phyloP scores from a whole-genome alignment of 1,284 basidiomycete species.

The Austroboletus niveus region DNA sequence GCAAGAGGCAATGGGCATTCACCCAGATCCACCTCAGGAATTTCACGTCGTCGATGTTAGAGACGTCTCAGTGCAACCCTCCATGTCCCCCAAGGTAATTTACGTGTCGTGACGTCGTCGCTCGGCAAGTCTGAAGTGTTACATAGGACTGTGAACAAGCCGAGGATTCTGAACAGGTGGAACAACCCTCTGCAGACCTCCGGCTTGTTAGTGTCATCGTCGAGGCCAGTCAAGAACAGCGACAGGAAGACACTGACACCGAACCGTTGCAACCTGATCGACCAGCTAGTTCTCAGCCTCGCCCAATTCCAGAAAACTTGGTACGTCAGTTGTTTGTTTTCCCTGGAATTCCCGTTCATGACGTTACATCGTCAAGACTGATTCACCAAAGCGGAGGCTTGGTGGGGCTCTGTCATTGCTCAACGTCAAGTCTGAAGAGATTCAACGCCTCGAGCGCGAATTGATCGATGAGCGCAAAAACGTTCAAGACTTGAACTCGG shows the following conservation, averaged over 20 bases:
- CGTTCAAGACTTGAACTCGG: slow-evolving; percentile 1
- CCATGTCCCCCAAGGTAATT: slow-evolving; percentile 14
- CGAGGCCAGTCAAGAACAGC: slow-evolving; percentile 29
- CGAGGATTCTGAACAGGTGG: slow-evolving; percentile 17
- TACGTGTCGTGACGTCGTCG: not conserved
- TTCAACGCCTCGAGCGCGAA: slow-evolving; percentile 32
- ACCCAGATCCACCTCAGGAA: not conserved
- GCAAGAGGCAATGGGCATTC: slow-evolving; percentile 26
- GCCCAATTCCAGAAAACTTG: slow-evolving; percentile 15
- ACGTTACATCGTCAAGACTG: slow-evolving; percentile 14
- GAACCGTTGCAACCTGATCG: slow-evolving; percentile 2
- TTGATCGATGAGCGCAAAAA: slow-evolving; percentile 16
- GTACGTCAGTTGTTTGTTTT: slow-evolving; percentile 10
- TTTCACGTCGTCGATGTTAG: not conserved
- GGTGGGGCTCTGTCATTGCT: slow-evolving; percentile 34
- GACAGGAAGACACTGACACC: slow-evolving; percentile 22
- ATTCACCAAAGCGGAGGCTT: slow-evolving; percentile 30
- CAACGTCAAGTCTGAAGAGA: slow-evolving; percentile 39
- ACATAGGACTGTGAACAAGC: not conserved
- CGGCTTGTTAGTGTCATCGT: slow-evolving; percentile 26
- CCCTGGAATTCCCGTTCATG: not conserved
- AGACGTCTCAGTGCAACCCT: slow-evolving; percentile 1
- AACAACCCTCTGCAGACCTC: slow-evolving; percentile 28
- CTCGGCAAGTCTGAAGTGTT: too few species aligned
- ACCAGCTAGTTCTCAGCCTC: slow-evolving; percentile 24